Conservation (phyloP, 331 rosid species). For the Quercus phellos region DNA sequence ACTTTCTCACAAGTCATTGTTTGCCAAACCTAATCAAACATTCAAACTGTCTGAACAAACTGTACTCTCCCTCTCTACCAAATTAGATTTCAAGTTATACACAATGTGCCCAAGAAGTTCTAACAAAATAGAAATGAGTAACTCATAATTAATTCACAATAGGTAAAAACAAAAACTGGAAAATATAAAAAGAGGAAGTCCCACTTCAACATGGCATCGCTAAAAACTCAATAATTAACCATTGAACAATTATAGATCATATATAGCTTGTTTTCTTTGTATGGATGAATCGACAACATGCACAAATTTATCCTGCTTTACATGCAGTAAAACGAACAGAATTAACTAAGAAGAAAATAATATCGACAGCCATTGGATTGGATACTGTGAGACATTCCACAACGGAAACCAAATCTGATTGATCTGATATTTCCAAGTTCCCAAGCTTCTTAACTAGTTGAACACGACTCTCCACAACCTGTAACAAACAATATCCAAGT, state of each 20-base stretch:
- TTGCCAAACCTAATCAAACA: no score
- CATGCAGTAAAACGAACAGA: neutral
- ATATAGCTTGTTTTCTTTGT: neutral
- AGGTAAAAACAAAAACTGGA: neutral
- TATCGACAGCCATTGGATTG: conserved; percentile 20
- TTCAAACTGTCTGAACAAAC: neutral
- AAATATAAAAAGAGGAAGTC: neutral
- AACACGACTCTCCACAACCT: conserved; percentile 74
- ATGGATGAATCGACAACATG: neutral
- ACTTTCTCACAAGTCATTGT: neutral
- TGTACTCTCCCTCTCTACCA: neutral
- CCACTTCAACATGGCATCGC: neutral
- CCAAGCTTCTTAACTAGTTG: conserved; percentile 49
- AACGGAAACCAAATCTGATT: conserved; percentile 41
- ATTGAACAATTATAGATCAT: neutral
- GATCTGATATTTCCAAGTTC: conserved; percentile 40
- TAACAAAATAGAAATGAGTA: no score
- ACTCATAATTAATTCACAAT: no score
- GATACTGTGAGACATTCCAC: conserved; percentile 61
- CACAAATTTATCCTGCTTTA: neutral
- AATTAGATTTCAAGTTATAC: no score
- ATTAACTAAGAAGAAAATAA: neutral
- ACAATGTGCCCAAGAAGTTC: no score
- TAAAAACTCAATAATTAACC: neutral
- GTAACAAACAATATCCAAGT: neutral